Base-by-base conservation (phyloP, 257 asterid genomes). In the Cruciata laevipes region DNA sequence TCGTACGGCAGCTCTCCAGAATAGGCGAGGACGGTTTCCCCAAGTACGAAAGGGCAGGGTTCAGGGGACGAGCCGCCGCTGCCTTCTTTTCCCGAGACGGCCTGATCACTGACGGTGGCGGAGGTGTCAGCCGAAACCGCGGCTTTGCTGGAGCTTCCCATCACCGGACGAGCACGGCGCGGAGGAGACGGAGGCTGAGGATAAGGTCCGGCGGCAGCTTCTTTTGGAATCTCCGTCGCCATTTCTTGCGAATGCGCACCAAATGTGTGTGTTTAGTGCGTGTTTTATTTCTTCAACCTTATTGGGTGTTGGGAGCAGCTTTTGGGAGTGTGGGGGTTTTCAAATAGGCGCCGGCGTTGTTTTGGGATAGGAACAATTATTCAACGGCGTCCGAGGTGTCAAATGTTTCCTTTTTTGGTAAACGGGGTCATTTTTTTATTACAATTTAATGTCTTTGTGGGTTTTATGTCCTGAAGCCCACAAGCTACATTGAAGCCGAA, bases 11-110 rank as follows among this genome's bases (percentile, higher is more conserved):
- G 72, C 56, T 61, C 66, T 61, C 81, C 77, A 68, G 80, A 89
- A 68, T 42, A 83, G 63, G 89, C 92, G 17, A 90, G 83, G 73
- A 90, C 97, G 33, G n/a, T 66, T 72, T 90, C 95, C 33, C 93
- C 93, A 66, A 68, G 82, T 61, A 58, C 70, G 61, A 78, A 89
- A 61, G 78, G 80, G 73, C 77, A 69, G 13, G 70, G 6, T 5
- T 27, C 27, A 17, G 66, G 42, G 31, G 55, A 47, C 30, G 82
- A 76, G 47, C 78, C 84, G 31, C 61, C 70, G 49, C 78, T 73
- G 38, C 16, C 18, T 27, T 27, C 42, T 42, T 67, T 82, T 53
- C 78, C 71, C 24, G 40, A 74, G 44, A 27, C 6, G 65, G 47
- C 70, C 23, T 51, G 70, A 53, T 76, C 79, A 0, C 62, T 38